These are phyloP conservation scores for Casuarina glauca DNA, from an alignment of 306 rosid genomes.

Conservation along the genomic window DNA sequence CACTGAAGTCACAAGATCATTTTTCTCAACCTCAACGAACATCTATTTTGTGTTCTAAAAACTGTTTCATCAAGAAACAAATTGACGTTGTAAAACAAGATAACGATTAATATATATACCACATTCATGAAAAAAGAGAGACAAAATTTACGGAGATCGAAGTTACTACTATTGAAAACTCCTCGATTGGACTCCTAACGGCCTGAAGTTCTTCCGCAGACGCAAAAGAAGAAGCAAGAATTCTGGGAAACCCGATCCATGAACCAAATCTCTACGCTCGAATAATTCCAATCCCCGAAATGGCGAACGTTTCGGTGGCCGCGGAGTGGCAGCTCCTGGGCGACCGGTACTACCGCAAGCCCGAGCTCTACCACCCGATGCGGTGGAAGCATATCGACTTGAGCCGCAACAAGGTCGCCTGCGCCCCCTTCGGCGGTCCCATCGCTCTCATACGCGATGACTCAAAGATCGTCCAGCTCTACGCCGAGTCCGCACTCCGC, in stretches of 20 bases:
- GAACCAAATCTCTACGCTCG: neutral
- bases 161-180: neutral
- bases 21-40: too few species aligned
- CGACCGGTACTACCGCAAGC: constrained; percentile 89
- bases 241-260: neutral
- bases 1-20: too few species aligned
- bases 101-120: too few species aligned
- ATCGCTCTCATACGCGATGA: constrained; percentile 94
- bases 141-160: neutral
- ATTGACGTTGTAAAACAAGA: too few species aligned
- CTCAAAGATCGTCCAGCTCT: constrained; percentile 97
- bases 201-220: neutral
- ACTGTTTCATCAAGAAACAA: too few species aligned
- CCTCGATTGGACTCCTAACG: neutral
- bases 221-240: neutral
- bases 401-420: constrained; percentile 85
- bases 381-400: constrained; percentile 82
- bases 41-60: too few species aligned
- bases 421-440: constrained; percentile 91
- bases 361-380: constrained; percentile 77
- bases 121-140: too few species aligned
- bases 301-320: constrained; percentile 94
- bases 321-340: constrained; percentile 99
- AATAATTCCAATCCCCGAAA: constrained; percentile 12
- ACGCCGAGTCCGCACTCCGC: constrained; percentile 90